phyloP scores from a whole-genome alignment of 306 rosid species.

The Prunus davidiana region DNA sequence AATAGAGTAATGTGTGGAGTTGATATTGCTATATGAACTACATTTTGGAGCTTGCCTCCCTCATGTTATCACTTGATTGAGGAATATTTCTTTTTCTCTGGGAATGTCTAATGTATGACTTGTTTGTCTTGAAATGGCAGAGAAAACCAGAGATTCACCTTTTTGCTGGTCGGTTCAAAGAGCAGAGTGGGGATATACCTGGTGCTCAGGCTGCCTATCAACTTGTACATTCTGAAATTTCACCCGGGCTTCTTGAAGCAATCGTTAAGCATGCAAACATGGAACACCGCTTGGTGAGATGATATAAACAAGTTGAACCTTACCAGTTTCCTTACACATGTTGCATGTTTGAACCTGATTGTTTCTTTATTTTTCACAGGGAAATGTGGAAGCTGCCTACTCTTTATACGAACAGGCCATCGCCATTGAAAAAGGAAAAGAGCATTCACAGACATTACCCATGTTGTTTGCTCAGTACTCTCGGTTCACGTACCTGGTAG shows the following conservation, averaged over 20 bases:
- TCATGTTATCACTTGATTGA: not conserved
- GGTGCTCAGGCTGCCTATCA: conserved; percentile 95
- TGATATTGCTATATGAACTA: not conserved
- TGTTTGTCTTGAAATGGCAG: conserved; percentile 43
- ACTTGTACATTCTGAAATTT: conserved; percentile 83
- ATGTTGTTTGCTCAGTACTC: conserved; percentile 86
- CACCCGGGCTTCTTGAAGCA: conserved; percentile 99
- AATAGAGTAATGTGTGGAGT: not conserved
- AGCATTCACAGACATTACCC: conserved; percentile 80
- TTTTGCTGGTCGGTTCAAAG: conserved; percentile 90
- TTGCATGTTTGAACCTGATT: conserved; percentile 5
- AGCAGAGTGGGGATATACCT: conserved; percentile 74
- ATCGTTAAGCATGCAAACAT: conserved; percentile 88
- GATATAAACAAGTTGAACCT: conserved; percentile 10
- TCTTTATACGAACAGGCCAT: conserved; percentile 86
- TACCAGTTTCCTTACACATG: conserved; percentile 11
- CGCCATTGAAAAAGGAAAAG: conserved; percentile 96
- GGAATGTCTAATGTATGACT: not conserved
- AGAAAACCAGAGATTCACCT: conserved; percentile 95
- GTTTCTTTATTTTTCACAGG: conserved; percentile 50
- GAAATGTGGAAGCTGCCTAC: conserved; percentile 78
- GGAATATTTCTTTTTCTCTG: not conserved
- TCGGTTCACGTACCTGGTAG: conserved; percentile 82
- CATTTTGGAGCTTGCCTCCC: not conserved
- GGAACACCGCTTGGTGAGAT: conserved; percentile 88